Conservation (phyloP, 2,329 filamentous ascomycete species). For the Grosmannia huntii region DNA sequence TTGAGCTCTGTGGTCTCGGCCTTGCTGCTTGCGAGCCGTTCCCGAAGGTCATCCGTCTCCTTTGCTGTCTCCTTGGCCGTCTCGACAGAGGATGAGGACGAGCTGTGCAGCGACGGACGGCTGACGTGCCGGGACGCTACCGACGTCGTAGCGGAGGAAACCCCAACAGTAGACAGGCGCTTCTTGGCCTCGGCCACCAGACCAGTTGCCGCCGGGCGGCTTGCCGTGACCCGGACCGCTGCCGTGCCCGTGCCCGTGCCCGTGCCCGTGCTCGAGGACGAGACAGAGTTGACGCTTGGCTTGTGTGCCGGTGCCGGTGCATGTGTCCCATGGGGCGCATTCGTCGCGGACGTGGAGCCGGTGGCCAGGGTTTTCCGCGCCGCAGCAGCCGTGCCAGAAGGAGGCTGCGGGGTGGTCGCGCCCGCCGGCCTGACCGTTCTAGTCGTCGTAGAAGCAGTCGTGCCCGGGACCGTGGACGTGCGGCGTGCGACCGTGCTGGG, state of each 20-base stretch:
- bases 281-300: conserved; percentile 18
- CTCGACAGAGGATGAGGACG: conserved; percentile 7
- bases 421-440: neutral
- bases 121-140: conserved; percentile 27
- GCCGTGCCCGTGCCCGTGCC: conserved; percentile 17
- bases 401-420: neutral
- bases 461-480: conserved; percentile 18
- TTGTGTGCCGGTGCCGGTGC: neutral
- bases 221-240: too few relatives aligned
- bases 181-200: conserved; percentile 39
- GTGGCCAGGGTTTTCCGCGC: conserved; percentile 13
- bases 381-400: conserved; percentile 13
- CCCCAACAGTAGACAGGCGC: conserved; percentile 38
- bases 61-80: conserved; percentile 35
- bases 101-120: conserved; percentile 23
- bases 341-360: conserved; percentile 12
- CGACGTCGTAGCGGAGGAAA: conserved; percentile 24
- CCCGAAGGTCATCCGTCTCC: conserved; percentile 47
- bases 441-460: neutral
- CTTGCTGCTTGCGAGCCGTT: conserved; percentile 45
- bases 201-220: conserved; percentile 20
- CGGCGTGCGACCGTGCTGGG: conserved; percentile 16
- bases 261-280: conserved; percentile 21
- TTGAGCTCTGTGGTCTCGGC: conserved; percentile 44
- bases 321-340: neutral